A percentile compares a stretch with the other conserved stretches of the same genome.
phyloP scores from a whole-genome alignment of 2,329 filamentous ascomycete genomes.

The Trichoderma lentiforme region DNA sequence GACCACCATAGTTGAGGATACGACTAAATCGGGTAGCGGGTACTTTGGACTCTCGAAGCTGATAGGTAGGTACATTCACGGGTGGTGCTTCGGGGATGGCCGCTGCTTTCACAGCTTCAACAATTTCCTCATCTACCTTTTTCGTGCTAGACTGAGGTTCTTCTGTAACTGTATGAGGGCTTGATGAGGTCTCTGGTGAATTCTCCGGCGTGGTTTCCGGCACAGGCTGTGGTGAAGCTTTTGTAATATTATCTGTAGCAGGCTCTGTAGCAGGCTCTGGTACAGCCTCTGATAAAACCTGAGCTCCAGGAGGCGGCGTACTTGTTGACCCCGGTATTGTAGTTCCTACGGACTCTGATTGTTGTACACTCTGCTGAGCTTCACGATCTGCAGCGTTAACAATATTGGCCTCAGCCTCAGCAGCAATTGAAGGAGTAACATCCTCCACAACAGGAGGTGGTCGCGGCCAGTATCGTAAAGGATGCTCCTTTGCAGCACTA shows the following conservation, averaged over 20 bases:
- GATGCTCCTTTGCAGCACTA: conserved; percentile 35
- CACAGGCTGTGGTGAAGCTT: background rate
- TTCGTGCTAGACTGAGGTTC: background rate
- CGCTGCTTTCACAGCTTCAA: conserved; percentile 29
- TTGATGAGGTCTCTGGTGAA: background rate
- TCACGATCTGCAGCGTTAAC: background rate
- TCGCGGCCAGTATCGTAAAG: conserved; percentile 35
- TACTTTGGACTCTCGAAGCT: conserved; percentile 83
- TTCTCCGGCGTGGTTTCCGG: too few species aligned
- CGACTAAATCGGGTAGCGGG: conserved; percentile 83
- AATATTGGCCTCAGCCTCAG: background rate
- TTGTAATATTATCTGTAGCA: background rate
- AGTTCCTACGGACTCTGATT: background rate
- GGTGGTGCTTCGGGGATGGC: conserved; percentile 18
- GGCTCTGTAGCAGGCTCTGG: background rate
- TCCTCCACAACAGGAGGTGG: conserved; percentile 24
- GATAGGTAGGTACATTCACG: conserved; percentile 45
- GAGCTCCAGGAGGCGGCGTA: background rate
- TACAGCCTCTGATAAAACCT: background rate
- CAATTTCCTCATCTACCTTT: conserved; percentile 16
- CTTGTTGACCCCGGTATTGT: conserved; percentile 3
- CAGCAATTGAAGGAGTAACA: background rate
- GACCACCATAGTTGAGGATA: conserved; percentile 90
- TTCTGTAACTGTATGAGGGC: background rate
- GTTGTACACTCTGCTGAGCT: background rate